phyloP scores from a whole-genome alignment of 2,329 filamentous ascomycete species.

The Aspergillus sp. region DNA sequence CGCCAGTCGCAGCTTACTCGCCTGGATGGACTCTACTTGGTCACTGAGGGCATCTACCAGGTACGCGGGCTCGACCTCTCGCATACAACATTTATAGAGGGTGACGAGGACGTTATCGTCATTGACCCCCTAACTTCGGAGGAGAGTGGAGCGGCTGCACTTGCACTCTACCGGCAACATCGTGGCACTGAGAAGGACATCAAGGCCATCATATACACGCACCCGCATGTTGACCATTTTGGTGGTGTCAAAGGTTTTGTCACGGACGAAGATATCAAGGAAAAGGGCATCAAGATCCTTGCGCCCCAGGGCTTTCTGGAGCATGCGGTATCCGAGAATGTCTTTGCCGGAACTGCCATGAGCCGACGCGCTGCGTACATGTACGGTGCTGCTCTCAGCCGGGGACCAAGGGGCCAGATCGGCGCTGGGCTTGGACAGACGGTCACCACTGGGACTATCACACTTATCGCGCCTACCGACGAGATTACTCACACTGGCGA shows the following conservation, averaged over 20 bases:
- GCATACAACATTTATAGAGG: not conserved
- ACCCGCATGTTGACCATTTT: not conserved
- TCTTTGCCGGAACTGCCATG: not conserved
- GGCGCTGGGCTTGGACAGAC: not conserved
- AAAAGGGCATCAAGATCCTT: not conserved
- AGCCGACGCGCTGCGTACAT: not conserved
- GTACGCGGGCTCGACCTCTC: not conserved
- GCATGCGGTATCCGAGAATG: not conserved
- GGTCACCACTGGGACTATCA: not conserved
- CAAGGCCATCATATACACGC: not conserved
- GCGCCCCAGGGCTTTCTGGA: not conserved
- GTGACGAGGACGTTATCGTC: not conserved
- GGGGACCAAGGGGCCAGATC: not conserved
- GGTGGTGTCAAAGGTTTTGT: not conserved
- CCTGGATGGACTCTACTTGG: not conserved
- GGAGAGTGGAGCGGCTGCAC: not conserved
- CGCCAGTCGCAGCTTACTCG: too few species aligned
- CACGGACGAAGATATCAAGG: not conserved
- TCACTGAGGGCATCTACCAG: not conserved
- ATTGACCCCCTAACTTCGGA: not conserved
- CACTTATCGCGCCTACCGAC: not conserved
- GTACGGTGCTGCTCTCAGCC: not conserved
- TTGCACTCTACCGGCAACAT: not conserved
- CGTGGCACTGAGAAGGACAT: not conserved
- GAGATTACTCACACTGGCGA: not conserved